Conservation (phyloP, 2,329 filamentous ascomycete species). For the Cladophialophora carrionii region DNA sequence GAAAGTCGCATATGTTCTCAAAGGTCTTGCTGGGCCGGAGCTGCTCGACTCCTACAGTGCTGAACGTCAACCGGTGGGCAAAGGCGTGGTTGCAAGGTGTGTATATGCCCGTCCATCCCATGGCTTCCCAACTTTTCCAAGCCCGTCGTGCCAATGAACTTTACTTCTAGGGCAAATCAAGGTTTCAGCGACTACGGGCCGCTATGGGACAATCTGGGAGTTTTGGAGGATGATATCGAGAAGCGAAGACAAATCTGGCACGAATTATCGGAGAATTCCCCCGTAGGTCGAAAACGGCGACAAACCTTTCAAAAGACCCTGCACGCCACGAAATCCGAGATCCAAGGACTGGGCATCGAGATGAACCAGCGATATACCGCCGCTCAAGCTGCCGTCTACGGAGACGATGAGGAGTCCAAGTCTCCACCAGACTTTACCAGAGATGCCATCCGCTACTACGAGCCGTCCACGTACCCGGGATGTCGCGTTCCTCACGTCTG, state of each 20-base stretch:
- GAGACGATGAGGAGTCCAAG: not conserved
- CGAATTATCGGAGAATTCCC: not conserved
- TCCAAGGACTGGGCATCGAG: not conserved
- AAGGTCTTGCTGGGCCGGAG: conserved; percentile 10
- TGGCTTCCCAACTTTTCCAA: not conserved
- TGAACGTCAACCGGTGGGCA: not conserved
- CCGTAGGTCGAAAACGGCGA: not conserved
- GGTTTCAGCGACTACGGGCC: not conserved
- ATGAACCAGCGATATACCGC: not conserved
- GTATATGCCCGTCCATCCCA: too few species aligned
- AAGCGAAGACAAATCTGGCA: not conserved
- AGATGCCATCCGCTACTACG: conserved; percentile 50
- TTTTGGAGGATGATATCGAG: not conserved
- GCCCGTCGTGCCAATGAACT: not conserved
- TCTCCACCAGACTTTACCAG: conserved; percentile 33
- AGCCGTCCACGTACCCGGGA: conserved; percentile 61
- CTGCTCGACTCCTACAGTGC: conserved; percentile 39
- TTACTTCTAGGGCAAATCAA: not conserved
- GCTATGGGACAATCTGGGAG: not conserved
- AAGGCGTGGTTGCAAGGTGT: not conserved
- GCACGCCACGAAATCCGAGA: not conserved
- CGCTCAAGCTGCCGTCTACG: not conserved
- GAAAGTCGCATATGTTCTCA: conserved; percentile 43
- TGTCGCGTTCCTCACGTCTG: conserved; percentile 64
- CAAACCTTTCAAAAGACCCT: not conserved